phyloP scores from a whole-genome alignment of 2,329 filamentous ascomycete species.

The Hypoxylon rubiginosum region DNA sequence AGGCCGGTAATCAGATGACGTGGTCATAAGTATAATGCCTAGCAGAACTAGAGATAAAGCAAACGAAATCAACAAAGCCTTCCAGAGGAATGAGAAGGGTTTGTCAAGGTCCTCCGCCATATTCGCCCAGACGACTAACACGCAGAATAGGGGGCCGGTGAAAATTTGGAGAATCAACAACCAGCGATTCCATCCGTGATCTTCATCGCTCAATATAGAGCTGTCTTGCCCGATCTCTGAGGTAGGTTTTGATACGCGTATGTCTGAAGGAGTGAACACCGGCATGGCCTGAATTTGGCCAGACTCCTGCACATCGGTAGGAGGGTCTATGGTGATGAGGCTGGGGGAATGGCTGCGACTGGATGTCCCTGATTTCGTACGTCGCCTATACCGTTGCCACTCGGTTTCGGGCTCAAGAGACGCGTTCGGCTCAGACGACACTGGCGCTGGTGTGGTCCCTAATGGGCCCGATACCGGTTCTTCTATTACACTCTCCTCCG shows the following conservation, averaged over 20 bases:
- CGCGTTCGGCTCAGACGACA: conserved; percentile 53
- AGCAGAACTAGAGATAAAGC: conserved; percentile 77
- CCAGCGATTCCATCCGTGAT: conserved; percentile 88
- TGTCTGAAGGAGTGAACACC: conserved; percentile 33
- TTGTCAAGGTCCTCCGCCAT: conserved; percentile 69
- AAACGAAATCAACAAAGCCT: conserved; percentile 74
- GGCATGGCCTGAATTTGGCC: conserved; percentile 23
- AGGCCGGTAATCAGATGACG: conserved; percentile 75
- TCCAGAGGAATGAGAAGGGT: conserved; percentile 65
- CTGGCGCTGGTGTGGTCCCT: conserved; percentile 53
- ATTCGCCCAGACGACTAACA: conserved; percentile 81
- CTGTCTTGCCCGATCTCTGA: conserved; percentile 47
- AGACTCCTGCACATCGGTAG: conserved; percentile 23
- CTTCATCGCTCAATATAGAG: conserved; percentile 53
- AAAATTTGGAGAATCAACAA: conserved; percentile 87
- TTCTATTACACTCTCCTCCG: conserved; percentile 55
- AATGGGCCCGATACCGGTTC: conserved; percentile 46
- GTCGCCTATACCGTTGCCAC: conserved; percentile 71
- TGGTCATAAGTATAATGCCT: conserved; percentile 75
- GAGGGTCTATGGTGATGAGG: conserved; percentile 46
- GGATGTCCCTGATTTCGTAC: conserved; percentile 55
- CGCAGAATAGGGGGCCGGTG: conserved; percentile 86
- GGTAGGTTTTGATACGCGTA: conserved; percentile 42
- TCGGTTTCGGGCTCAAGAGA: conserved; percentile 63
- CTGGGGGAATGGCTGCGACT: conserved; percentile 51